Evolutionary conservation across 495 filamentous ascomycete species (phyloP), one percentile per base, ranked within the genome.

Genomic region (Durotheca rogersii): DNA sequence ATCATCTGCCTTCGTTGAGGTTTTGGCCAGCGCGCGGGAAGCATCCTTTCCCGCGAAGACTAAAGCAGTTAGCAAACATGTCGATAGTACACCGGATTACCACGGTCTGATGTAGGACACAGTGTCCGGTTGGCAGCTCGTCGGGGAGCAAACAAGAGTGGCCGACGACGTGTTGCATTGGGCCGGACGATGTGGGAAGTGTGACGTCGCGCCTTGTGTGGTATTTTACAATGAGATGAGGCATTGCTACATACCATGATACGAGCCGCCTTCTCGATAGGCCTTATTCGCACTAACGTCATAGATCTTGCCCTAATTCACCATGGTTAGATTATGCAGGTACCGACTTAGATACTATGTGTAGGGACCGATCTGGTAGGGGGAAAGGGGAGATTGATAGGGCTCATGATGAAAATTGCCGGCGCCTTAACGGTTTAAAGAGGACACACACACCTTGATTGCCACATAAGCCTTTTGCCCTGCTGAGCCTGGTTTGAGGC

Each of bases 21-120:
- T 93, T 64, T 79, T 81, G 14, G 80, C 93, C 17, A 99, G 80
- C 6, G 90, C 93, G 33, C 90, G 83, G 18, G 91, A 96, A 51
- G 92, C 83, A 64, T 99, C 93, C 64, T 94, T 92, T 54, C 94
- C 93, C 7, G 89, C 88, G 61, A 99, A 97, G 18, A 95, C 94
- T 97, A 55, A 4, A 41, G 11, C 5, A 36, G 37, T 60, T 53
- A 58, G 62, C 53, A 54, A 58, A 56, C 54, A 58, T 27, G 7
- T 15, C 20, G 23, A 25, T 15, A 31, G 14, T 34, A 9, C 6
- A 23, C 30, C 31, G 36, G 14, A 27, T 40, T 29, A 47, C n/a
- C 48, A 34, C 23, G 17, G 47, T 45, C 41, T 11, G 47, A 62
- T 41, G 51, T 58, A 15, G 32, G 46, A 59, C 41, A 39, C 17